Evolutionary conservation across 352 stramenopile genomes (phyloP).

Genomic region (Phytophthora rubi): DNA sequence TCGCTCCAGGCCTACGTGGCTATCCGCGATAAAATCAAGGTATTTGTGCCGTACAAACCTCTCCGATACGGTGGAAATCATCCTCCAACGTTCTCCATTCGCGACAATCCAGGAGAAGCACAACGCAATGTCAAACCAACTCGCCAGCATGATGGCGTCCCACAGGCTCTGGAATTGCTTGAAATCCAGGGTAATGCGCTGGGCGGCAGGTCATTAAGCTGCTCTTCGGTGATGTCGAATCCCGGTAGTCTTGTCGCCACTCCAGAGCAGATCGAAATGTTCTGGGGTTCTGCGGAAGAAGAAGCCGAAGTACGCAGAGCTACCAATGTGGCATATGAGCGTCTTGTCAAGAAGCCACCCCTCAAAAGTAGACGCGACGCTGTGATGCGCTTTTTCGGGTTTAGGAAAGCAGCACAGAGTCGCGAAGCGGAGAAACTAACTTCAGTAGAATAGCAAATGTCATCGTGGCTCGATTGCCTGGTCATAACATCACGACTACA

Average conservation of each 20-base stretch:
- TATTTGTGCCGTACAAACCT: conserved; percentile 43
- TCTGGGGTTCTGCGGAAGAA: conserved; percentile 29
- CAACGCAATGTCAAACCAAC: conserved; percentile 20
- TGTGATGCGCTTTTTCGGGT: conserved; percentile 32
- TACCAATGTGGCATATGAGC: conserved; percentile 33
- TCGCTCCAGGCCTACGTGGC: conserved; percentile 40
- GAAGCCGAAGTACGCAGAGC: conserved; percentile 25
- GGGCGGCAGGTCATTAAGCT: conserved; percentile 32
- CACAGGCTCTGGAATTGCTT: conserved; percentile 18
- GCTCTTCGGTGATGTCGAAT: conserved; percentile 27
- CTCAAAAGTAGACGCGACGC: conserved; percentile 26
- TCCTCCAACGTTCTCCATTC: conserved; percentile 34
- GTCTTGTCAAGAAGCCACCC: conserved; percentile 34
- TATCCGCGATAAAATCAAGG: conserved; percentile 36
- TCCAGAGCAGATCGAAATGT: conserved; percentile 30
- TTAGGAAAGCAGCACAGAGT: conserved; percentile 17
- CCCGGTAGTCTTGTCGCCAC: conserved; percentile 26
- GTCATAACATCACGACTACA: not conserved
- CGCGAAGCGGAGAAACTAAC: conserved; percentile 15
- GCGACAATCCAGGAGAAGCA: conserved; percentile 18
- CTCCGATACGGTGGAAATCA: conserved; percentile 31
- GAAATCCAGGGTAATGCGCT: conserved; percentile 14
- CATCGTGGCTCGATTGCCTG: not conserved
- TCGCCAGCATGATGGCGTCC: conserved; percentile 23
- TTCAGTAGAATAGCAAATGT: conserved; percentile 15